Base-by-base conservation (phyloP, 768 basidiomycete species). In the Termitomyces sp. region DNA sequence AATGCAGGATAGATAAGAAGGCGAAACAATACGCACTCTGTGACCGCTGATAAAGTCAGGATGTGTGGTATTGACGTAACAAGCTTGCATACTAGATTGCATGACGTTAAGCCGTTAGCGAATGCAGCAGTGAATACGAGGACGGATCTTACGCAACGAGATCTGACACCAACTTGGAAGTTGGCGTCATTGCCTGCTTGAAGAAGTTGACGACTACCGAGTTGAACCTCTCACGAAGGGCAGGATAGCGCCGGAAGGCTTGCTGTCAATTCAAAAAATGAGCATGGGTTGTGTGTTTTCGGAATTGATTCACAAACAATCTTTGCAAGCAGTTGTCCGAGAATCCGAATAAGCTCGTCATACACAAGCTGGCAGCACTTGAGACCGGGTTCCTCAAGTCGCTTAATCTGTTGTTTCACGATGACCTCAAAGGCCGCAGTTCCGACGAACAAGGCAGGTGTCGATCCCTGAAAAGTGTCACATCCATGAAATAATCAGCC, bases 11-110 rank as follows among this genome's bases (percentile, higher is more conserved):
- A 44, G n/a, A 42, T 56, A 59, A n/a, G 36, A n/a, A 59, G 55
- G 48, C 39, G 34, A 39, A 42, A 4, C 20, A 8, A 16, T 22
- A 66, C 67, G 39, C 55, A 81, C 89, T 75, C 89, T 94, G 76
- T 99, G 96, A 24, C 97, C 97, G 60, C 86, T 91, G 69, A 99
- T 83, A 76, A 99, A 98, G 74, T 99, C 97, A 1, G 97, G 97
- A 70, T 99, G 97, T 1, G 96, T 98, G 15, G 97, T 98, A 76
- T 99, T 99, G 66, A 99, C 89, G 70, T 98, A 99, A 71, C 94
- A 96, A 37, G 95, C 94, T 77, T 98, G 96, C 94, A 98, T 98
- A 36, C 90, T 94, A 57, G 41, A 22, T 28, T 12, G 52, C 22
- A 29, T 12, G 37, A 45, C 49, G 53, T 54, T 50, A 54, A 7